phyloP scores from a whole-genome alignment of 129 eudicot genomes.

The Artemisia argyi region DNA sequence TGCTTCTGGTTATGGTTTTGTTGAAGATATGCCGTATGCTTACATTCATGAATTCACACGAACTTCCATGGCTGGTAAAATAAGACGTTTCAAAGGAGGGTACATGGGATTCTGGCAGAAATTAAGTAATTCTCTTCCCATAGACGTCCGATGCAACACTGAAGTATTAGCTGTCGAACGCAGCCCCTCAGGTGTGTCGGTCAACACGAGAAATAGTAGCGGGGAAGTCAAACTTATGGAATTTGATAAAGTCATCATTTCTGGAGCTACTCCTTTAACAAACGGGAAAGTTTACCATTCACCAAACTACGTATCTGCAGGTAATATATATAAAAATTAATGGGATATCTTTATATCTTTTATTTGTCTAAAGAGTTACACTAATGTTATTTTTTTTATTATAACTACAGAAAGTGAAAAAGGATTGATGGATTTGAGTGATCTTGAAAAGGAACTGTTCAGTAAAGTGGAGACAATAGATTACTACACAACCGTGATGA shows the following conservation, averaged over 20 bases:
- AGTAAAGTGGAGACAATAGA: conserved; percentile 70
- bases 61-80: conserved; percentile 91
- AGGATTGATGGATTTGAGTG: conserved; percentile 54
- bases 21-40: conserved; percentile 90
- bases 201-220: conserved; percentile 35
- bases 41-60: conserved; percentile 85
- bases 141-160: conserved; percentile 59
- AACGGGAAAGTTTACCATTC: conserved; percentile 70
- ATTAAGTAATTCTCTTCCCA: conserved; percentile 57
- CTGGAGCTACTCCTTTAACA: conserved; percentile 72
- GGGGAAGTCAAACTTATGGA: conserved; percentile 49
- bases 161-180: conserved; percentile 62
- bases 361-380: not conserved
- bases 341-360: not conserved
- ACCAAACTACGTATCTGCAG: conserved; percentile 39
- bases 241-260: conserved; percentile 68
- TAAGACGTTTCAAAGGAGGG: conserved; percentile 73
- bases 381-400: conserved; percentile 8
- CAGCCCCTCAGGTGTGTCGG: conserved; percentile 35
- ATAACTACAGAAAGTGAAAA: conserved; percentile 44
- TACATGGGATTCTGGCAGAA: conserved; percentile 71
- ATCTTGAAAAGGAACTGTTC: conserved; percentile 69
- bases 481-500: conserved; percentile 83
- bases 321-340: conserved; percentile 24
- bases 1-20: conserved; percentile 84